Percentiles rank a stretch among this genome's conserved stretches.
These are phyloP conservation scores for Fusarium continuum DNA, from an alignment of 2,329 filamentous ascomycete genomes.

Conservation along the genomic window DNA sequence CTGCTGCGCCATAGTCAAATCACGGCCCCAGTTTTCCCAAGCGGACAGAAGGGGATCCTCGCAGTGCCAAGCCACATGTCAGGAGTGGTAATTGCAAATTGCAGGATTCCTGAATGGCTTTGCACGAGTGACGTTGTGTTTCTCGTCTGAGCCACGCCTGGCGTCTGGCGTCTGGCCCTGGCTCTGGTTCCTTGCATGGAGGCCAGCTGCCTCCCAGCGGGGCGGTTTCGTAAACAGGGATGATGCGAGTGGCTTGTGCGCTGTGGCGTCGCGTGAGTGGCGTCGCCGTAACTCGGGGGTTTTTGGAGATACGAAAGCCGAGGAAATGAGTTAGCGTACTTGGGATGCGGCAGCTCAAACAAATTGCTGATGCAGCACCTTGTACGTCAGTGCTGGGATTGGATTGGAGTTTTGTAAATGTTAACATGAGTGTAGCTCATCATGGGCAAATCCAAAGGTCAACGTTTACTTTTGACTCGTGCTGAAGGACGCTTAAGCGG, in stretches of 20 bases:
- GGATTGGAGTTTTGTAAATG: background rate
- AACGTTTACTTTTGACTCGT: background rate
- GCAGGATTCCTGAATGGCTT: slow-evolving; percentile 26
- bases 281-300: slow-evolving; percentile 13
- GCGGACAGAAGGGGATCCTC: background rate
- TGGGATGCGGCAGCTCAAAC: background rate
- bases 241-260: slow-evolving; percentile 14
- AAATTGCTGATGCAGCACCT: background rate
- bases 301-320: background rate
- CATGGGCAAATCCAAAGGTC: no score
- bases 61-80: slow-evolving; percentile 18
- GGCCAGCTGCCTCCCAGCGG: slow-evolving; percentile 30
- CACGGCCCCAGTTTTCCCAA: background rate
- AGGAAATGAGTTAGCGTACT: background rate
- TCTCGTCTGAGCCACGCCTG: slow-evolving; percentile 32
- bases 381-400: background rate
- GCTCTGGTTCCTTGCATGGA: slow-evolving; percentile 27
- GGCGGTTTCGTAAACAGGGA: slow-evolving; percentile 22
- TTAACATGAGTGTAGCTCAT: no score
- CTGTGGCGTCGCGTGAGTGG: slow-evolving; percentile 22
- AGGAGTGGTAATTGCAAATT: slow-evolving; percentile 9
- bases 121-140: slow-evolving; percentile 26
- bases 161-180: slow-evolving; percentile 8
- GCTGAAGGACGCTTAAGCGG: background rate
- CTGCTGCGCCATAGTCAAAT: slow-evolving; percentile 26